Base-by-base conservation (phyloP, 768 basidiomycete species). In the Suillus subaureus region DNA sequence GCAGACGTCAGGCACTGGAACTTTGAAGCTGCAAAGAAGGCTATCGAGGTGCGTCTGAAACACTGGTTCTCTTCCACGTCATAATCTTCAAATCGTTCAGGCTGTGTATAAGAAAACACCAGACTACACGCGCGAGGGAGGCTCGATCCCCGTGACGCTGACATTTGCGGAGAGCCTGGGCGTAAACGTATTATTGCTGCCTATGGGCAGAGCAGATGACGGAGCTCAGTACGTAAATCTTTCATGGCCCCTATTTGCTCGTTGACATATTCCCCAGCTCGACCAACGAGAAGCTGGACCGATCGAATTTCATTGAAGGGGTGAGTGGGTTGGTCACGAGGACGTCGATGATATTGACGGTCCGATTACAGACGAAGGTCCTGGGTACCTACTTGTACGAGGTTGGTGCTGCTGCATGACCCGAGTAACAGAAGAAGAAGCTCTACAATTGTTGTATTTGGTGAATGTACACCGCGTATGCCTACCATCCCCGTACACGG, bases 231-330 rank as follows among this genome's bases (percentile, higher is more conserved):
- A 73, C 68, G 91, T 87, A 1, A 31, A 35, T 43, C 39, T 8
- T 21, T 37, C 13, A 33, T 54, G 51, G 13, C 33, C 40, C 15
- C 31, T 45, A 18, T 58, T 31, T 56, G 42, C 43, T 60, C 47
- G 40, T 42, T 35, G 57, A 4, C 47, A 6, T 16, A 15, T 15
- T 45, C 40, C 64, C 3, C 67, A 93, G 93, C 78, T 94, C 92
- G 61, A 95, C 92, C 13, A 96, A 97, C 76, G 97, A 98, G 84
- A 99, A 99, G 78, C 82, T 99, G 61, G 96, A 99, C 78, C 81
- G 81, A 61, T 88, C 87, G 57, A 99, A 99, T 82, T 97, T 90
- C 78, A 90, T 97, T 66, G 80, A 93, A 77, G 92, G 90, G 72
- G 93, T 91, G 78, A 75, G 88, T 74, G 21, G 55, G 23, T 62